A percentile compares a stretch with the other conserved stretches of the same genome.
phyloP scores from a whole-genome alignment of 805 yeast species.

The Candida succiphila region DNA sequence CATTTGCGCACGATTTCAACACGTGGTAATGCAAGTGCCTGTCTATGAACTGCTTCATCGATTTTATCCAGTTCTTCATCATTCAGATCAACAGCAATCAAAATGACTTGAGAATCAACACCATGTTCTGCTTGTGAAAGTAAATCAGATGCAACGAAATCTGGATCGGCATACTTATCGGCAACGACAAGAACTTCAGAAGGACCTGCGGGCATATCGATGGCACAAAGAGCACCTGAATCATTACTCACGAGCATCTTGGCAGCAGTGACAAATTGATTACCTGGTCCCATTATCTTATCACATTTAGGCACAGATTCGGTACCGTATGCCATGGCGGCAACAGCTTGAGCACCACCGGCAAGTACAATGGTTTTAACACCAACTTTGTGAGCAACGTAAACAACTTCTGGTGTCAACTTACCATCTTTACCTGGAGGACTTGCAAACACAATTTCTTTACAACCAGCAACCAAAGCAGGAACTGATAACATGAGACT shows the following conservation, averaged over 20 bases:
- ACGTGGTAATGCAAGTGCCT: slow-evolving; percentile 80
- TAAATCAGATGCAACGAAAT: slow-evolving; percentile 93
- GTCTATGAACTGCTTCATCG: slow-evolving; percentile 75
- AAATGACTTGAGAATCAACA: slow-evolving; percentile 91
- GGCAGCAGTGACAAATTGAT: slow-evolving; percentile 98
- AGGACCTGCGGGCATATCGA: slow-evolving; percentile 99
- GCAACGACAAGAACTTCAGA: slow-evolving; percentile 96
- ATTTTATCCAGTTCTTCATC: slow-evolving; percentile 51
- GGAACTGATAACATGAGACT: slow-evolving; percentile 98
- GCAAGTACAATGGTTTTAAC: slow-evolving; percentile 87
- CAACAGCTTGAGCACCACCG: slow-evolving; percentile 99
- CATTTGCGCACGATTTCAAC: slow-evolving; percentile 89
- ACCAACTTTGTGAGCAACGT: slow-evolving; percentile 93
- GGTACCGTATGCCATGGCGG: slow-evolving; percentile 98
- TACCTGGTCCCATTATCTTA: slow-evolving; percentile 97
- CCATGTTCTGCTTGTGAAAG: slow-evolving; percentile 99
- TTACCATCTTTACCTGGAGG: slow-evolving; percentile 94
- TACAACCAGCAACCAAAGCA: slow-evolving; percentile 95
- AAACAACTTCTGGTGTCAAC: slow-evolving; percentile 93
- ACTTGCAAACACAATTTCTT: slow-evolving; percentile 83
- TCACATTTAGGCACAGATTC: slow-evolving; percentile 87
- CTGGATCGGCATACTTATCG: slow-evolving; percentile 81
- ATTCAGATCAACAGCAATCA: slow-evolving; percentile 70
- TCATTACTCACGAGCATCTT: slow-evolving; percentile 97
- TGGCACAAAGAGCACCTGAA: slow-evolving; percentile 87